These are phyloP conservation scores for Vitis riparia DNA, from an alignment of 164 flowering plant species.

Conservation along the genomic window DNA sequence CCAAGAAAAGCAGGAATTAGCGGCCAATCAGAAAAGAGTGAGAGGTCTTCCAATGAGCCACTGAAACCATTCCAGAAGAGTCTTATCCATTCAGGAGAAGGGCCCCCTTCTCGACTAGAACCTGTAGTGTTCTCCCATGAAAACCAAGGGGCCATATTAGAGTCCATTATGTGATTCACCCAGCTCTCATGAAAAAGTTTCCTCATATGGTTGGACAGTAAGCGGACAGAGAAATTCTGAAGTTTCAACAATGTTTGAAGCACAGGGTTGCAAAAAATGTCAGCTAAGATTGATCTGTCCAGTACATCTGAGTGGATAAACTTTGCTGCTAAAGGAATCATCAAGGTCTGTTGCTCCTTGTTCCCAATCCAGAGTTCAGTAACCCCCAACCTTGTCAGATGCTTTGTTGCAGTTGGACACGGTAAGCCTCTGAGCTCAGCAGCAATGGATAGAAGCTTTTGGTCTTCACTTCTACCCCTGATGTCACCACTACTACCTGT, in stretches of 20 bases:
- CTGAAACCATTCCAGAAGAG: constrained; percentile 79
- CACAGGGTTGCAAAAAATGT: constrained; percentile 45
- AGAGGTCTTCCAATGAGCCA: constrained; percentile 56
- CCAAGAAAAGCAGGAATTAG: constrained; percentile 93
- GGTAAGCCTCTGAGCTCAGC: constrained; percentile 81
- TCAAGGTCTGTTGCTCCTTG: constrained; percentile 68
- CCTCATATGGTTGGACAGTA: constrained; percentile 74
- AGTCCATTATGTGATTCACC: constrained; percentile 74
- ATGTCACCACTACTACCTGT: constrained; percentile 17
- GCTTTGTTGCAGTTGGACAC: constrained; percentile 76
- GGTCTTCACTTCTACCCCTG: constrained; percentile 31
- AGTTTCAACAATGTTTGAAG: constrained; percentile 59
- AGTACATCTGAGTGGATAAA: constrained; percentile 73
- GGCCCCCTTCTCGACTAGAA: constrained; percentile 65
- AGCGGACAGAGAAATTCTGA: constrained; percentile 56
- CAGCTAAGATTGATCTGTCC: constrained; percentile 55
- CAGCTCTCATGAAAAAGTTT: constrained; percentile 71
- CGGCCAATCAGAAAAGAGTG: constrained; percentile 93
- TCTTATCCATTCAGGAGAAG: constrained; percentile 90
- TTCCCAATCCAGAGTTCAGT: constrained; percentile 84
- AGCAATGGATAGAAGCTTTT: constrained; percentile 38
- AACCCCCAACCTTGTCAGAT: constrained; percentile 60
- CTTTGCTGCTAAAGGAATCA: constrained; percentile 67
- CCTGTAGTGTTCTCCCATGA: constrained; percentile 69
- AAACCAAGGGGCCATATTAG: constrained; percentile 84